Evolutionary conservation across 2,329 filamentous ascomycete genomes (phyloP).

Genomic region (Cladosporium cucumerinum): DNA sequence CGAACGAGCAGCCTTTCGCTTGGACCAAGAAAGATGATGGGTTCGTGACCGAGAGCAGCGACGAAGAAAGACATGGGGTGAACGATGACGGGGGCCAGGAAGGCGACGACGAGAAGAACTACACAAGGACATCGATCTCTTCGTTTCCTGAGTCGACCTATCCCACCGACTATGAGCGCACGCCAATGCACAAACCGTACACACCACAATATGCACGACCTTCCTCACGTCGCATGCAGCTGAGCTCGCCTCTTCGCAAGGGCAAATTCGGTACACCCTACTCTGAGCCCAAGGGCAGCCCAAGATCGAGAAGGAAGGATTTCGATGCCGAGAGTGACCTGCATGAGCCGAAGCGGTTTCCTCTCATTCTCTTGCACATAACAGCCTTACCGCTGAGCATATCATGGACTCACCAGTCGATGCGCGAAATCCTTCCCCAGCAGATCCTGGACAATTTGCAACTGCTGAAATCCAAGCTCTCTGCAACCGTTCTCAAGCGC

Average conservation of each 20-base stretch:
- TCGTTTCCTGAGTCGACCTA: conserved; percentile 32
- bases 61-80: conserved; percentile 1
- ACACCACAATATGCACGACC: conserved; percentile 59
- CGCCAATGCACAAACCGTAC: conserved; percentile 40
- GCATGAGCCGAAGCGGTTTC: conserved; percentile 36
- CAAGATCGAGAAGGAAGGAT: conserved; percentile 45
- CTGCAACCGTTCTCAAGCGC: conserved; percentile 69
- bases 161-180: conserved; percentile 28
- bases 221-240: conserved; percentile 67
- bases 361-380: conserved; percentile 73
- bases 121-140: conserved; percentile 31
- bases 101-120: conserved; percentile 18
- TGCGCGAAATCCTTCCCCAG: conserved; percentile 51
- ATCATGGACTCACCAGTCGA: conserved; percentile 52
- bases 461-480: conserved; percentile 65
- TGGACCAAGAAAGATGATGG: conserved; percentile 14
- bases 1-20: background rate
- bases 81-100: conserved; percentile 14
- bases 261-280: conserved; percentile 41
- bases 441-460: conserved; percentile 59
- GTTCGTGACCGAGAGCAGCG: conserved; percentile 17
- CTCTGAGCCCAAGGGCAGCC: conserved; percentile 50
- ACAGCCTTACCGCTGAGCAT: conserved; percentile 69
- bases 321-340: conserved; percentile 10
- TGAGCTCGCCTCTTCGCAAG: conserved; percentile 63